phyloP scores from a whole-genome alignment of 208 protist genomes.

The Leishmania amazonensis region DNA sequence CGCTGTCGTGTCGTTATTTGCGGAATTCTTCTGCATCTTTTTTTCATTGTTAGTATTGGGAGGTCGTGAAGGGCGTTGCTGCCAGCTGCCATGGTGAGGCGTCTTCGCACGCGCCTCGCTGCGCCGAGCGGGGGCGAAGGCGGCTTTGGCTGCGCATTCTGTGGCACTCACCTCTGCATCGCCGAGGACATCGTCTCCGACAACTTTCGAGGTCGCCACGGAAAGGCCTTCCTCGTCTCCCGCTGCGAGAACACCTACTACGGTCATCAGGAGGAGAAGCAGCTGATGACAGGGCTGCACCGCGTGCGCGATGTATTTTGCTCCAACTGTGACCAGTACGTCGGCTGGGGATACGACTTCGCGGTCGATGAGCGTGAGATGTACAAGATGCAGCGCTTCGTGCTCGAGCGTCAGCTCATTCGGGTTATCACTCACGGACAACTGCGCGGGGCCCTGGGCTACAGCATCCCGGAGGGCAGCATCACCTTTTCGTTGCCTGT shows the following conservation, averaged over 20 bases:
- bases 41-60: not conserved
- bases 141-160: slow-evolving; percentile 76
- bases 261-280: slow-evolving; percentile 74
- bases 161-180: slow-evolving; percentile 69
- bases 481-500: slow-evolving; percentile 20
- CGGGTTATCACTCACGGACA: slow-evolving; percentile 27
- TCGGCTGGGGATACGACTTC: slow-evolving; percentile 88
- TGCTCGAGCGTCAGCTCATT: slow-evolving; percentile 71
- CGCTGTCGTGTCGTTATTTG: not conserved
- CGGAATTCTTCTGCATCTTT: not conserved
- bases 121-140: slow-evolving; percentile 28
- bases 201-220: slow-evolving; percentile 75
- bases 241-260: slow-evolving; percentile 80
- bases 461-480: slow-evolving; percentile 10
- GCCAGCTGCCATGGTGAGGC: slow-evolving; percentile 32
- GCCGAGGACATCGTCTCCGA: slow-evolving; percentile 65
- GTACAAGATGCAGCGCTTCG: slow-evolving; percentile 82
- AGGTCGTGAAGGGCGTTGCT: not conserved
- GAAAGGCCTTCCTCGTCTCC: slow-evolving; percentile 69
- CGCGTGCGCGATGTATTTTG: slow-evolving; percentile 85
- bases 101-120: slow-evolving; percentile 46
- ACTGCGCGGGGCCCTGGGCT: slow-evolving; percentile 17
- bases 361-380: slow-evolving; percentile 74
- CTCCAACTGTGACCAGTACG: slow-evolving; percentile 65
- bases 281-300: slow-evolving; percentile 77